These are phyloP conservation scores for Bolboschoenoplectus hybrid DNA, from an alignment of 202 grass and related monocot species.

Conservation along the genomic window DNA sequence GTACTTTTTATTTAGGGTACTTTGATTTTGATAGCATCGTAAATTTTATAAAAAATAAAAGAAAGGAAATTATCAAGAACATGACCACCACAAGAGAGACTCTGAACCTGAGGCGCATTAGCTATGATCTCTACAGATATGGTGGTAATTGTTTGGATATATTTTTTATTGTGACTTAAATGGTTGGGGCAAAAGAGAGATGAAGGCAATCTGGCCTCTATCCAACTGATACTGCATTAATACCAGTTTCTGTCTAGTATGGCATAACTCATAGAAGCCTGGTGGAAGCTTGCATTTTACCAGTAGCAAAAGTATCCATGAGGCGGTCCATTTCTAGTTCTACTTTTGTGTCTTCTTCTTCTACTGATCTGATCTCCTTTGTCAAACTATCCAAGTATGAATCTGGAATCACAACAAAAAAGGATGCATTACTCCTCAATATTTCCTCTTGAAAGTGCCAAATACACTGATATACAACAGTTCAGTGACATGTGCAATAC, in stretches of 20 bases:
- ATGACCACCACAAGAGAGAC: not conserved
- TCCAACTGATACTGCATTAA: not conserved
- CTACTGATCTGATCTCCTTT: conserved; percentile 47
- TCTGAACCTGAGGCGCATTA: not conserved
- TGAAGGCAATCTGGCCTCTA: not conserved
- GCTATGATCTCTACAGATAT: not conserved
- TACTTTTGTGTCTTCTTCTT: conserved; percentile 51
- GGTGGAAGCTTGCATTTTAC: conserved; percentile 35
- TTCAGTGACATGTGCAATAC: not conserved
- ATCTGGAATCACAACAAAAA: conserved; percentile 42
- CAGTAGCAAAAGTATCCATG: conserved; percentile 38
- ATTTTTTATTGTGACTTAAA: not conserved
- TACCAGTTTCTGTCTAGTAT: not conserved
- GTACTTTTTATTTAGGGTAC: no score
- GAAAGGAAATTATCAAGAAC: not conserved
- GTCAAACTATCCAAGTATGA: conserved; percentile 55
- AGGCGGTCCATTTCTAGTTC: conserved; percentile 49
- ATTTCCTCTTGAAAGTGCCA: conserved; percentile 5
- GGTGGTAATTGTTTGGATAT: not conserved
- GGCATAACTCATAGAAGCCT: not conserved
- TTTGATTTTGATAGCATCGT: no score
- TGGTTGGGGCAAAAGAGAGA: not conserved
- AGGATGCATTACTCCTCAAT: conserved; percentile 11
- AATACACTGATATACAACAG: not conserved
- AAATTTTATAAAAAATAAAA: conserved; percentile 15